These are phyloP conservation scores for Neospora caninum DNA, from an alignment of 169 alveolate species.

Conservation along the genomic window DNA sequence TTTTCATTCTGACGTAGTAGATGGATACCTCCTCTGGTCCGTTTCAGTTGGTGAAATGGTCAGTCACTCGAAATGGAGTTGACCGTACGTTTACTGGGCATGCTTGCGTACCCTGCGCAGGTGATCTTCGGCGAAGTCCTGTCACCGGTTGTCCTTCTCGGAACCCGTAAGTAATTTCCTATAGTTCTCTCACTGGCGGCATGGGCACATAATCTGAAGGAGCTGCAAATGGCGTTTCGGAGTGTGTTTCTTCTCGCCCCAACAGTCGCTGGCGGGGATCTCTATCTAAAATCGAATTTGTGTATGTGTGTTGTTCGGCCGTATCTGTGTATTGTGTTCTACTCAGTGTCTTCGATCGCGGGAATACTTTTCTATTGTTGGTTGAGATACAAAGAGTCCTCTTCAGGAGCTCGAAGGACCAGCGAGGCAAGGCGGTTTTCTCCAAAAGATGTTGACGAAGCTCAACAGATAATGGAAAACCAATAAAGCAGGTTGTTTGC, in stretches of 20 bases:
- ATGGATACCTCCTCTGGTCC: background rate
- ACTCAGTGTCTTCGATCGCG: constrained; percentile 13
- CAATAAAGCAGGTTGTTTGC: background rate
- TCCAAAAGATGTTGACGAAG: background rate
- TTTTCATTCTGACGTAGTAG: background rate
- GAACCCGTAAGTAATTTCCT: background rate
- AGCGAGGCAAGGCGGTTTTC: background rate
- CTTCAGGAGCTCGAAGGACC: background rate
- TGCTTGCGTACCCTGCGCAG: background rate
- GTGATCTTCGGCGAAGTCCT: constrained; percentile 20
- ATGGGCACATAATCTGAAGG: background rate
- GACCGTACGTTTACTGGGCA: background rate
- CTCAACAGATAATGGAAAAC: background rate
- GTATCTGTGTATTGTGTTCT: background rate
- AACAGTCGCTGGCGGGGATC: background rate
- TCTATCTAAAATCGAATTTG: background rate
- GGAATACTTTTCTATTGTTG: constrained; percentile 12
- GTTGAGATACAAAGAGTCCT: background rate
- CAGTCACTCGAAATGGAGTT: background rate
- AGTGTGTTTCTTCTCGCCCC: no score
- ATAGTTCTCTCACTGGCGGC: background rate
- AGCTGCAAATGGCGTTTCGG: background rate
- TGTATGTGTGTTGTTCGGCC: background rate
- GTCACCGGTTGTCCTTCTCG: constrained; percentile 12
- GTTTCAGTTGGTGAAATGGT: background rate